Evolutionary conservation across 495 filamentous ascomycete genomes (phyloP), one percentile per base, ranked within the genome.

Genomic region (Cairneyella variabilis): DNA sequence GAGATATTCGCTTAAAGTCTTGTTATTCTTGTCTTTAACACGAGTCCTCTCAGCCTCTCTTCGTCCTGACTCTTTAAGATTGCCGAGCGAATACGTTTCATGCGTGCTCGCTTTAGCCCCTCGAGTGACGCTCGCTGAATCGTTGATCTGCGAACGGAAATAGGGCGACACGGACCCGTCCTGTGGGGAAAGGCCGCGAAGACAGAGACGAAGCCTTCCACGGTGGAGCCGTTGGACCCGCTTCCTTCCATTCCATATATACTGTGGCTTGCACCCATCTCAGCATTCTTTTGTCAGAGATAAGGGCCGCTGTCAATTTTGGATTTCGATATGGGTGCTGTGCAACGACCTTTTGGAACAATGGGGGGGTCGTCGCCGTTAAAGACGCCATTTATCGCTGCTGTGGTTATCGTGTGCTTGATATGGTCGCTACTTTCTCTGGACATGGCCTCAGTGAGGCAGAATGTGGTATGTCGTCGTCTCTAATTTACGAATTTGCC

Each of bases 371-470:
- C 23, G 3, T 44, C 41, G 20, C 18, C 41, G 2, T 20, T 54
- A 14, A 54, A 30, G 22, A 54, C 32, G 22, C 41, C 51, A 4
- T 45, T 54, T 38, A 30, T 47, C 1, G 51, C 42, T 47, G 30
- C 51, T n/a, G 11, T 54, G 12, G n/a, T 54, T 25, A 30, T 45
- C 12, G 30, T 54, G 14, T 30, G 27, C 1, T 21, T 54, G 3
- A 54, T 47, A 16, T 47, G 51, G 51, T 45, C 51, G 14, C 17
- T 54, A 26, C 14, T 54, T 12, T 47, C 40, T 1, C 23, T 54
- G 21, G 41, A 54, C 38, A 54, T 54, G 30, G 17, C 51, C 2
- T 25, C n/a, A 12, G 18, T 47, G 9, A 54, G 21, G 28, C 18
- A 18, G 26, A 36, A 14, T 12, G 41, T 46, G 22, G 51, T 51